Percentiles rank a stretch among this genome's conserved stretches.
Conservation (phyloP, 2,329 filamentous ascomycete species). For the Helotiales sp. region DNA sequence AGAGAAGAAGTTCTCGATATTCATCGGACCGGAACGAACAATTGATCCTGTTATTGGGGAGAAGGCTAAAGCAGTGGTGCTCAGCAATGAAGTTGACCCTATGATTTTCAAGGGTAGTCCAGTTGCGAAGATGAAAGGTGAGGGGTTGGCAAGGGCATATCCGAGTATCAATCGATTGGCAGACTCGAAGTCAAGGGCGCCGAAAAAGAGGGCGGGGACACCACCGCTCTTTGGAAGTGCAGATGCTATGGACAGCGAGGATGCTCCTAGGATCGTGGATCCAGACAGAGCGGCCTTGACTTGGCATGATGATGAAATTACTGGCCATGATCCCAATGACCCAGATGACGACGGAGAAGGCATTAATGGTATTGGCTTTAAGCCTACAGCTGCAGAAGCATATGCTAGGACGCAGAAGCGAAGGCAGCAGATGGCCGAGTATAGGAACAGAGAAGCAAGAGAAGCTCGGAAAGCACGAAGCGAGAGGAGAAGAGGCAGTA, state of each 20-base stretch:
- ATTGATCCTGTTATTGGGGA: slow-evolving; percentile 18
- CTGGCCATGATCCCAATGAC: slow-evolving; percentile 63
- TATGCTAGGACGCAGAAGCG: slow-evolving; percentile 57
- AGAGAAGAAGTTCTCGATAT: slow-evolving; percentile 18
- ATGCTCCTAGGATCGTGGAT: slow-evolving; percentile 21
- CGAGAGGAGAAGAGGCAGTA: slow-evolving; percentile 45
- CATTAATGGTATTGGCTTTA: slow-evolving; percentile 68
- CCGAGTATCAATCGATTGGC: slow-evolving; percentile 31
- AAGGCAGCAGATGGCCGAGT: slow-evolving; percentile 61
- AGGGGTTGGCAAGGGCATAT: slow-evolving; percentile 26
- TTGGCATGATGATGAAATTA: slow-evolving; percentile 69
- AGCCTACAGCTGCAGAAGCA: slow-evolving; percentile 61
- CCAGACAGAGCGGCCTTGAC: slow-evolving; percentile 55
- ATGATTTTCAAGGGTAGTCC: slow-evolving; percentile 29
- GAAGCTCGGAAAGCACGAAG: slow-evolving; percentile 58
- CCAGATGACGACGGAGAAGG: slow-evolving; percentile 67
- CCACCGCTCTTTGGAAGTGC: slow-evolving; percentile 21
- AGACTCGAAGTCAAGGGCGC: slow-evolving; percentile 30
- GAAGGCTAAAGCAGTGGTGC: slow-evolving; percentile 14
- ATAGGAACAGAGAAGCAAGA: slow-evolving; percentile 60
- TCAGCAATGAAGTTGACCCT: slow-evolving; percentile 29
- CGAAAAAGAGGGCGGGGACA: slow-evolving; percentile 29
- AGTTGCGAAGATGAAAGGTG: slow-evolving; percentile 10
- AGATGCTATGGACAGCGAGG: slow-evolving; percentile 2
- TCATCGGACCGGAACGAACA: slow-evolving; percentile 14